These are phyloP conservation scores for Elymus sibiricus DNA, from an alignment of 176 grass and related monocot species.

Conservation along the genomic window DNA sequence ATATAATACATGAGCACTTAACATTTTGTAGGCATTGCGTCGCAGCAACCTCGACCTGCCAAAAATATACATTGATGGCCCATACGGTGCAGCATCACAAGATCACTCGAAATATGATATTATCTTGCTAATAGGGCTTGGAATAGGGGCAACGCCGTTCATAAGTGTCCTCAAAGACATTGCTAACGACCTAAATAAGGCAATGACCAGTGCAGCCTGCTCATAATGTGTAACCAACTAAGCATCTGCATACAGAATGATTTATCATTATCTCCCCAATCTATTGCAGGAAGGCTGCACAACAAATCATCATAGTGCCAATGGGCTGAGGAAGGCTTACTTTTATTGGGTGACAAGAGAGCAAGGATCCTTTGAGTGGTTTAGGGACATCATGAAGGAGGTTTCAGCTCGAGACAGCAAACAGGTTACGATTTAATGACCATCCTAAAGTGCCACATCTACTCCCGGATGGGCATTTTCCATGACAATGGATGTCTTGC, in stretches of 20 bases:
- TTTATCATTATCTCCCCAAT: background rate
- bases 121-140: constrained; percentile 51
- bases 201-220: background rate
- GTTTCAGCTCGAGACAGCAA: constrained; percentile 51
- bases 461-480: background rate
- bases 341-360: constrained; percentile 82
- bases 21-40: constrained; percentile 38
- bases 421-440: constrained; percentile 27
- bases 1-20: background rate
- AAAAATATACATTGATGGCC: constrained; percentile 61
- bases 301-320: background rate
- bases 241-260: background rate
- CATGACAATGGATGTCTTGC: background rate
- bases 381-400: constrained; percentile 76
- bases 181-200: constrained; percentile 41
- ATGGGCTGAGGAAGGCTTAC: constrained; percentile 51
- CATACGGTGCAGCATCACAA: constrained; percentile 56
- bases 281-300: constrained; percentile 11
- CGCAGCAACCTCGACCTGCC: constrained; percentile 35
- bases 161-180: constrained; percentile 82
- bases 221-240: background rate
- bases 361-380: constrained; percentile 80
- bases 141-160: constrained; percentile 59
- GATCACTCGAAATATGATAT: constrained; percentile 46
- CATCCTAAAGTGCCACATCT: background rate